A percentile compares a stretch with the other conserved stretches of the same genome.
Conservation (phyloP, 192 early-diverging fungal species). For the Podila verticillata region DNA sequence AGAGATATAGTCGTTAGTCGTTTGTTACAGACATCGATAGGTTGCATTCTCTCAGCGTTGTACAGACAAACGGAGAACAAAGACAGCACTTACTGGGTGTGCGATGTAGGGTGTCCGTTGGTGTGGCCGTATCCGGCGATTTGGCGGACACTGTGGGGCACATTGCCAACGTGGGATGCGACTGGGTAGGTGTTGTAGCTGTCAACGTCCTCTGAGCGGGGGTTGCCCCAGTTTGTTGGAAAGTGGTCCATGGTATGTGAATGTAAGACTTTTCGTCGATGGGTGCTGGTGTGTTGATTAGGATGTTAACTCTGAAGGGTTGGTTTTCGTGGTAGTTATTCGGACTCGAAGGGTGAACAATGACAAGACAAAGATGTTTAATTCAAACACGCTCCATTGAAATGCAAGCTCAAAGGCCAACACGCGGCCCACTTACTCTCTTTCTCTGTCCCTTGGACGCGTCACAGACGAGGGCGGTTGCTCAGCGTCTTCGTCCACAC, state of each 20-base stretch:
- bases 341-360: too few relatives aligned
- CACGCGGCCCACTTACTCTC: too few relatives aligned
- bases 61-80: background rate
- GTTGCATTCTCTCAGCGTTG: background rate
- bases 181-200: conserved; percentile 60
- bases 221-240: conserved; percentile 82
- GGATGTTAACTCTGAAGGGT: too few relatives aligned
- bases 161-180: conserved; percentile 47
- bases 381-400: too few relatives aligned
- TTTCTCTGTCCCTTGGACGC: too few relatives aligned
- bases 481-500: too few relatives aligned
- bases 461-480: too few relatives aligned
- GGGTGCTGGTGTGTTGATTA: too few relatives aligned
- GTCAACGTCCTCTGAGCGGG: conserved; percentile 66
- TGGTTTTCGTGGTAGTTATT: too few relatives aligned
- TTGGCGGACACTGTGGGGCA: conserved; percentile 60
- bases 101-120: conserved; percentile 60
- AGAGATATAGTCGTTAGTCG: background rate
- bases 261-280: too few relatives aligned
- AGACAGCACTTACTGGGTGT: conserved; percentile 63
- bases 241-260: conserved; percentile 72
- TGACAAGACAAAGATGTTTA: too few relatives aligned
- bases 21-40: background rate
- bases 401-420: too few relatives aligned
- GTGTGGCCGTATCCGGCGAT: conserved; percentile 59